Conservation (phyloP, 2,329 filamentous ascomycete species). For the Hypoxylon sp. region DNA sequence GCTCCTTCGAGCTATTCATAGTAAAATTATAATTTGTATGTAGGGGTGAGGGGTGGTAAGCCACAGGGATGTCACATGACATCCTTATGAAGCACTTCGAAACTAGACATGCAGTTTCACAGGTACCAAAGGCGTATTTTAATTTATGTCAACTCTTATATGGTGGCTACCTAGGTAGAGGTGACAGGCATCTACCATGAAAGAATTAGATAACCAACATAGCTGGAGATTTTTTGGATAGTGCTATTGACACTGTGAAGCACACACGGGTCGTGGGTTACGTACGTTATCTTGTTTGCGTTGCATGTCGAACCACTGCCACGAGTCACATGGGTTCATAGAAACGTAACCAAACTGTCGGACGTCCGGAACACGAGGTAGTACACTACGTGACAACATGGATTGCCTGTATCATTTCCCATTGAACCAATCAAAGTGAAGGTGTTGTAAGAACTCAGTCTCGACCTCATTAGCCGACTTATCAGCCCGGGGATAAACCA, state of each 20-base stretch:
- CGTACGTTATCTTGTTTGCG: background rate
- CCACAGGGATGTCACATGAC: background rate
- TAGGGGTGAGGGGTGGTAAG: background rate
- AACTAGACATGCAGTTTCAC: background rate
- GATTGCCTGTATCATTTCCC: constrained; percentile 1
- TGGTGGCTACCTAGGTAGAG: too few relatives aligned
- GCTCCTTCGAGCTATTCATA: too few relatives aligned
- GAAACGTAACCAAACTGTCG: constrained; percentile 6
- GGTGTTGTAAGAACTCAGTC: constrained; percentile 11
- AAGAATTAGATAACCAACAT: background rate
- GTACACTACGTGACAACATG: constrained; percentile 5
- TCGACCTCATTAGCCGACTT: background rate
- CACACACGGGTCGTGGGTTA: background rate
- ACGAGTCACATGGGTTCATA: constrained; percentile 4
- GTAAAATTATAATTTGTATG: too few relatives aligned
- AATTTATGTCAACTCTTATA: background rate
- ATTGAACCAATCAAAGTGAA: constrained; percentile 11
- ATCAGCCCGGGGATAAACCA: constrained; percentile 1
- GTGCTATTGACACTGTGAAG: background rate
- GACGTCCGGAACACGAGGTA: constrained; percentile 37
- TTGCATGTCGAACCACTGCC: background rate
- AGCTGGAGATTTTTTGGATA: background rate
- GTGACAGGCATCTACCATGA: background rate
- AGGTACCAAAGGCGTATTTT: background rate
- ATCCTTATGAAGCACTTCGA: background rate